Percentiles rank a stretch among this genome's conserved stretches.
These are phyloP conservation scores for Vanilla planifolia DNA, from an alignment of 106 monocot species.

Conservation along the genomic window DNA sequence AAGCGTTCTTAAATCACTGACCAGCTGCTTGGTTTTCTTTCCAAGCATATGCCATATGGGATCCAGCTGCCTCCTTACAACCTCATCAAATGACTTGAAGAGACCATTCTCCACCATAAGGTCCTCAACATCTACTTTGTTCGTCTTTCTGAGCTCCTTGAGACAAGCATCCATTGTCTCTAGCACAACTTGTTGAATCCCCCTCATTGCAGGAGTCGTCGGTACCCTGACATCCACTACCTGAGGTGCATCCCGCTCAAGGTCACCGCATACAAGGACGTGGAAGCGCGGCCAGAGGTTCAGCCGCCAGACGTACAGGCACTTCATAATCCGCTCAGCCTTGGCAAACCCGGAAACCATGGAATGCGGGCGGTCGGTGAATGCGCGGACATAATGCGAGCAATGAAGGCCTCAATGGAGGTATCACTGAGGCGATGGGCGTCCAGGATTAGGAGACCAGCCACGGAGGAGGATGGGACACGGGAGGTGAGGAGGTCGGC, in stretches of 20 bases:
- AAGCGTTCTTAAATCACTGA: constrained; percentile 80
- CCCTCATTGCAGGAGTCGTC: constrained; percentile 71
- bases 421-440: constrained; percentile 77
- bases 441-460: constrained; percentile 51
- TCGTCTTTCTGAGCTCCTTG: constrained; percentile 84
- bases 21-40: constrained; percentile 95
- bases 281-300: constrained; percentile 95
- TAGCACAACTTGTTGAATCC: constrained; percentile 66
- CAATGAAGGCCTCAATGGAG: constrained; percentile 83
- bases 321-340: constrained; percentile 83
- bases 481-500: constrained; percentile 33
- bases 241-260: constrained; percentile 71
- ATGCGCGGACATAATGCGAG: constrained; percentile 56
- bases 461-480: constrained; percentile 16
- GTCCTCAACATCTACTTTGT: constrained; percentile 97
- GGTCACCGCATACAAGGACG: constrained; percentile 67
- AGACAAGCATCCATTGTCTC: constrained; percentile 92
- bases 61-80: constrained; percentile 89
- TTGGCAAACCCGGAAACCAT: constrained; percentile 85
- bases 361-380: constrained; percentile 75
- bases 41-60: constrained; percentile 96
- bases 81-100: constrained; percentile 98
- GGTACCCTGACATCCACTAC: constrained; percentile 84
- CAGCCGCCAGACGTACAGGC: constrained; percentile 55
- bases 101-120: constrained; percentile 89